Base-by-base conservation (phyloP, 495 filamentous ascomycete species). In the Penicillium lividum region DNA sequence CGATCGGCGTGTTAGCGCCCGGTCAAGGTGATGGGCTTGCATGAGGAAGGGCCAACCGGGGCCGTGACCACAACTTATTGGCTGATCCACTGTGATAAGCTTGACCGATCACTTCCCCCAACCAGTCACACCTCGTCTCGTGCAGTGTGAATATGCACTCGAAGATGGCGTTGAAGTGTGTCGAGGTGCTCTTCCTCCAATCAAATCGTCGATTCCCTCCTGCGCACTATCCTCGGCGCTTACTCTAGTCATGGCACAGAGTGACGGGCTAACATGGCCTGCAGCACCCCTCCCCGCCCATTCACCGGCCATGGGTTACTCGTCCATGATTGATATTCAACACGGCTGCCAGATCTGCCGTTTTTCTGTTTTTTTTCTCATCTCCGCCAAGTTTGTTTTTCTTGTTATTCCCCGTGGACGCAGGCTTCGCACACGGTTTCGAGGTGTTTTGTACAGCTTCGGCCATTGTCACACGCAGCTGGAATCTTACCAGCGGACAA, bases 11-110 rank as follows among this genome's bases (percentile, higher is more conserved):
- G 48, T 71, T 71, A 67, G 73, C 70, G 73, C 73, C 69, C 66
- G 72, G 54, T 53, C 51, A 62, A 61, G 62, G 73, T 76, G 73
- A 76, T 56, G 59, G 67, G 57, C 64, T 48, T 76, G 73, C 73
- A 71, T 71, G 40, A 50, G 48, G 63, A 62, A 61, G 54, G 62
- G 59, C 54, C 51, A 22, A 57, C 29, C 36, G 36, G 44, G 56
- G 52, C 11, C 57, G 18, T 42, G 38, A 30, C 13, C 27, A 36
- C 51, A 38, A 58, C 51, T 64, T 7, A 69, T 62, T 65, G 64
- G 67, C 51, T 51, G 34, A 53, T 66, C 67, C 72, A 68, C 72
- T 72, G 73, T 76, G 73, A 76, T 67, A 70, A 71, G 68, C 70
- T 67, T 65, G 73, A 61, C 53, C 51, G 53, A 68, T 67, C 69